These are phyloP conservation scores for Coprinopsis sp. DNA, from an alignment of 768 basidiomycete genomes.

Conservation along the genomic window DNA sequence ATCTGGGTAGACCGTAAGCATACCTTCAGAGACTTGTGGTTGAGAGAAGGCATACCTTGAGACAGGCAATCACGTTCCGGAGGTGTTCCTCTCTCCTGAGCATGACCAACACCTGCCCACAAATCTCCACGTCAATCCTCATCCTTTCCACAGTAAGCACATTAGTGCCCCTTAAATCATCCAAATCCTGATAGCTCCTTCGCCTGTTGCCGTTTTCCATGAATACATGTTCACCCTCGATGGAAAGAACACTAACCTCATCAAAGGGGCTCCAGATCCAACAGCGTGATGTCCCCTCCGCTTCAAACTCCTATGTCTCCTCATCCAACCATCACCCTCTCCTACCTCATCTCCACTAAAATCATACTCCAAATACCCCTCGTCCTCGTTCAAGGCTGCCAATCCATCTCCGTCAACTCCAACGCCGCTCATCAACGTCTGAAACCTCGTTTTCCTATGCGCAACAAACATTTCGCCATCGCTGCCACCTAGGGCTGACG, in stretches of 20 bases:
- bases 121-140: slow-evolving; percentile 75
- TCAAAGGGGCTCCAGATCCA: slow-evolving; percentile 19
- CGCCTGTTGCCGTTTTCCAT: too few species aligned
- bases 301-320: slow-evolving; percentile 14
- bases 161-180: slow-evolving; percentile 41
- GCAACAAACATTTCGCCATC: slow-evolving; percentile 6
- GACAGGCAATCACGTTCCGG: slow-evolving; percentile 54
- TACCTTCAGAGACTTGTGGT: too few species aligned
- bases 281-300: slow-evolving; percentile 7
- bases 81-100: slow-evolving; percentile 63
- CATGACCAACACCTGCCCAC: slow-evolving; percentile 70
- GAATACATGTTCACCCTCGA: too few species aligned
- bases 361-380: slow-evolving; percentile 1
- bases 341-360: slow-evolving; percentile 7
- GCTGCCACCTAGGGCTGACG: not conserved
- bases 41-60: slow-evolving; percentile 38
- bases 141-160: slow-evolving; percentile 59
- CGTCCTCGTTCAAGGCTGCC: slow-evolving; percentile 19
- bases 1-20: slow-evolving; percentile 29
- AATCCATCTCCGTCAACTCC: slow-evolving; percentile 23
- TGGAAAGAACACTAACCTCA: slow-evolving; percentile 15
- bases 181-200: slow-evolving; percentile 62
- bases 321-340: slow-evolving; percentile 15
- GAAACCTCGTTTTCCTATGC: slow-evolving; percentile 24
- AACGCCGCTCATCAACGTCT: slow-evolving; percentile 25